Conservation (phyloP, 768 basidiomycete genomes). For the Auriscalpium microsporum region DNA sequence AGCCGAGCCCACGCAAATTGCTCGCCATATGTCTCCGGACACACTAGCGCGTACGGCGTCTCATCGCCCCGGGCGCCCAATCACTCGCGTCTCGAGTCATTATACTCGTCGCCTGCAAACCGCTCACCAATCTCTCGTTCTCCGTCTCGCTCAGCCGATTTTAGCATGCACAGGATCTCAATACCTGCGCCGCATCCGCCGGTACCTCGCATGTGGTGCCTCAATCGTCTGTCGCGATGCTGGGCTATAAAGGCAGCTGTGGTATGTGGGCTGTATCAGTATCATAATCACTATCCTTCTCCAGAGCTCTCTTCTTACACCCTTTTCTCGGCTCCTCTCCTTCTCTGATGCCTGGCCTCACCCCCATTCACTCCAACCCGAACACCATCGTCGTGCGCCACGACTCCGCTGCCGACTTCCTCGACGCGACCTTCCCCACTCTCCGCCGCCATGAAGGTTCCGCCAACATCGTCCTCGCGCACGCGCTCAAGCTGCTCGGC, state of each 20-base stretch:
- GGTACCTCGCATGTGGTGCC: background rate
- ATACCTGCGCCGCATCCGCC: background rate
- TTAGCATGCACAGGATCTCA: background rate
- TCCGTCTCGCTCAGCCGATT: too few species aligned
- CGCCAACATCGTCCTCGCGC: slow-evolving; percentile 45
- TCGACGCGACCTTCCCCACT: slow-evolving; percentile 32
- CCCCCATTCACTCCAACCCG: slow-evolving; percentile 16
- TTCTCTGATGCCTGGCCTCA: slow-evolving; percentile 25
- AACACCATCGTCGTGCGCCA: slow-evolving; percentile 30
- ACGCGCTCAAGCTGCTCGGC: slow-evolving; percentile 36
- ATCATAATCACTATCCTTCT: too few species aligned
- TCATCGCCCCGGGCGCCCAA: too few species aligned
- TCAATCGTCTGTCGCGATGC: background rate
- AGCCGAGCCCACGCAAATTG: too few species aligned
- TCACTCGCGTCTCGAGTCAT: background rate
- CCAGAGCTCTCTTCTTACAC: background rate
- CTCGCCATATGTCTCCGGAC: too few species aligned
- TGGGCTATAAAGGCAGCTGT: background rate
- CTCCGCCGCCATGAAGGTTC: slow-evolving; percentile 38
- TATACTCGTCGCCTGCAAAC: too few species aligned
- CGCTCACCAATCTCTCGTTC: too few species aligned
- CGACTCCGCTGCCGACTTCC: slow-evolving; percentile 31
- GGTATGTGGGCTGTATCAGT: too few species aligned
- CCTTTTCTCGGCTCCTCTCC: background rate
- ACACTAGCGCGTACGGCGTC: too few species aligned